Conservation (phyloP, 495 filamentous ascomycete genomes). For the Pyrenula aspistea region DNA sequence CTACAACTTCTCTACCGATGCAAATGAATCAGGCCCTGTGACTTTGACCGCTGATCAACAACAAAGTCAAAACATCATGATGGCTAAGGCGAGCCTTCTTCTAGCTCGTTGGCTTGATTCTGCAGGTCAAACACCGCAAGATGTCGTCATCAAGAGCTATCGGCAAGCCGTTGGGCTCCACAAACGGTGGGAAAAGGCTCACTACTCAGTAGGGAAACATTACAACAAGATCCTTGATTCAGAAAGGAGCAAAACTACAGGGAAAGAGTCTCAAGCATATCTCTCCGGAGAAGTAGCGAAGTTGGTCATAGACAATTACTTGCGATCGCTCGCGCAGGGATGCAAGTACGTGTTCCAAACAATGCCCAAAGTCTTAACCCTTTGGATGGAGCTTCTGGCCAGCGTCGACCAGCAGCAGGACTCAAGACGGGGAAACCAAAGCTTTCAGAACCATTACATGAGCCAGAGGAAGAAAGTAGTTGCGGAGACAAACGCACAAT, state of each 20-base stretch:
- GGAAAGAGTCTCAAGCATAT: slow-evolving; percentile 46
- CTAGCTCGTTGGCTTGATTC: slow-evolving; percentile 94
- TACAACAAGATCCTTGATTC: slow-evolving; percentile 94
- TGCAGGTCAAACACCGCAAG: slow-evolving; percentile 78
- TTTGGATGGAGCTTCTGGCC: slow-evolving; percentile 86
- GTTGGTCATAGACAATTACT: slow-evolving; percentile 84
- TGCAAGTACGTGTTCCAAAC: slow-evolving; percentile 94
- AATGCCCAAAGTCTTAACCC: slow-evolving; percentile 74
- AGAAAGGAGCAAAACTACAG: slow-evolving; percentile 62
- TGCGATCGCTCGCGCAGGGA: slow-evolving; percentile 74
- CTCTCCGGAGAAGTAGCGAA: slow-evolving; percentile 71
- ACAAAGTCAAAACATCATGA: slow-evolving; percentile 33
- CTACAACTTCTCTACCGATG: slow-evolving; percentile 23
- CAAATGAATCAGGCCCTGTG: slow-evolving; percentile 23
- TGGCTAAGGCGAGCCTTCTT: slow-evolving; percentile 60
- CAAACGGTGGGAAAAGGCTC: slow-evolving; percentile 82
- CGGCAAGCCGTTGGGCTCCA: slow-evolving; percentile 50
- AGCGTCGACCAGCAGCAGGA: slow-evolving; percentile 57
- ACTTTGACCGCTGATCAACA: slow-evolving; percentile 20
- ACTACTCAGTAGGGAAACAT: slow-evolving; percentile 93
- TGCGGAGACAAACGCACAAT: slow-evolving; percentile 53
- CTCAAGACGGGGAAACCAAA: slow-evolving; percentile 50
- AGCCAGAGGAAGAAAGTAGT: slow-evolving; percentile 53
- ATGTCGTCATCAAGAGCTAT: slow-evolving; percentile 65
- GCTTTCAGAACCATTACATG: slow-evolving; percentile 42